Percentiles rank a stretch among this genome's conserved stretches.
phyloP scores from a whole-genome alignment of 2,329 filamentous ascomycete genomes.

The Thielaviopsis punctulata region DNA sequence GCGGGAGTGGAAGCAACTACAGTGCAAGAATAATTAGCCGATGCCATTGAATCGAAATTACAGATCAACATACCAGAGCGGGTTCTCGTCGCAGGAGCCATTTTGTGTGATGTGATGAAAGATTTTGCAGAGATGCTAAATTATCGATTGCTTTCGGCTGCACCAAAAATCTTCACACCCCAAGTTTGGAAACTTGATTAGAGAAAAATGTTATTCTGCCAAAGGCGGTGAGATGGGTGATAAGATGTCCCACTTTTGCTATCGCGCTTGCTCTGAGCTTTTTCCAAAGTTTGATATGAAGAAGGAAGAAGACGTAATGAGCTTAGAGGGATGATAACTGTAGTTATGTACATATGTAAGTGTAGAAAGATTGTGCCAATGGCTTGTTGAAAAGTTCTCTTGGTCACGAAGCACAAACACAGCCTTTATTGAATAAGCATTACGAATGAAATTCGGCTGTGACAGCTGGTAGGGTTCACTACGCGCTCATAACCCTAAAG shows the following conservation, averaged over 20 bases:
- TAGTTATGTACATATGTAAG: too few relatives aligned
- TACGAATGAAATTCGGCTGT: background rate
- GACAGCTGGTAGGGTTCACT: background rate
- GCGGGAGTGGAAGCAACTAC: slow-evolving; percentile 6
- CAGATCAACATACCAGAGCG: slow-evolving; percentile 18
- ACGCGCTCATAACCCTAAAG: background rate
- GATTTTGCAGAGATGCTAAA: slow-evolving; percentile 13
- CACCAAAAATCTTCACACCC: background rate
- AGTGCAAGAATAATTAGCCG: slow-evolving; percentile 1
- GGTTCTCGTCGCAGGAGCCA: slow-evolving; percentile 29
- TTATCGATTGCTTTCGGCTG: background rate
- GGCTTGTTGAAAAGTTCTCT: too few relatives aligned
- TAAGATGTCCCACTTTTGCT: background rate
- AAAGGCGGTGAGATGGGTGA: background rate
- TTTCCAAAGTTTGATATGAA: too few relatives aligned
- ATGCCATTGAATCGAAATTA: background rate
- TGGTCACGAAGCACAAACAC: too few relatives aligned
- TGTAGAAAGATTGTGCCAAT: too few relatives aligned
- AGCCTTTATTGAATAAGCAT: too few relatives aligned
- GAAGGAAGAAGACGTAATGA: too few relatives aligned
- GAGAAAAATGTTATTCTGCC: background rate
- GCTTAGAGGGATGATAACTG: too few relatives aligned
- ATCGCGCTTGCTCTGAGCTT: slow-evolving; percentile 4
- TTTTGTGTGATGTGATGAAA: slow-evolving; percentile 17
- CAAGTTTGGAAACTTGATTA: background rate